A percentile compares a stretch with the other conserved stretches of the same genome.
phyloP scores from a whole-genome alignment of 2,329 filamentous ascomycete genomes.

The Aspergillus brunneoviolaceus region DNA sequence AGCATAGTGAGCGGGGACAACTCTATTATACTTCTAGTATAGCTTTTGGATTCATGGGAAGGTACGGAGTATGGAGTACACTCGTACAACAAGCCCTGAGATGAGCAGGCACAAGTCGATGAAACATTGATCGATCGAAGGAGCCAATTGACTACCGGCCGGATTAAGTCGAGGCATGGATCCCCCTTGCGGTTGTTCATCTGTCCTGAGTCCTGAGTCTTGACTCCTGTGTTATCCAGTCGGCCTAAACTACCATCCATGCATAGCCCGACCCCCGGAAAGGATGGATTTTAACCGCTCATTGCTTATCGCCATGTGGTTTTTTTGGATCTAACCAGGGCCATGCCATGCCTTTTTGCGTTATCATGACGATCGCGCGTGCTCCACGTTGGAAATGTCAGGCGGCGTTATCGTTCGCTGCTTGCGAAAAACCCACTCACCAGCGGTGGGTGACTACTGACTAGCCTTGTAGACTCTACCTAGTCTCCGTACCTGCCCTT shows the following conservation, averaged over 20 bases:
- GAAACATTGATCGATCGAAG: neutral
- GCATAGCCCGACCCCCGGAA: neutral
- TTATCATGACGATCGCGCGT: slow-evolving; percentile 20
- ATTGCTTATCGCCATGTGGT: slow-evolving; percentile 27
- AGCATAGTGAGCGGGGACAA: slow-evolving; percentile 1
- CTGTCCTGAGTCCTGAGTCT: no score
- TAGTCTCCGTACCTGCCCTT: no score
- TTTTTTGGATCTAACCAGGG: slow-evolving; percentile 16
- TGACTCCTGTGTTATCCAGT: neutral
- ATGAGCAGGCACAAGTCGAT: neutral
- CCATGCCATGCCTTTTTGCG: slow-evolving; percentile 10
- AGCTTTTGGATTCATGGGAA: neutral
- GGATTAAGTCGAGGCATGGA: neutral
- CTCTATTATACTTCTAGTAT: neutral
- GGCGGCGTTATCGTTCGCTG: slow-evolving; percentile 9
- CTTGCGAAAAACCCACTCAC: neutral
- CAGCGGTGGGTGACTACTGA: neutral
- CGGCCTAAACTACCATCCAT: neutral
- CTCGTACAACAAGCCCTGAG: no score
- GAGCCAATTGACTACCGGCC: neutral
- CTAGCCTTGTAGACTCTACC: no score
- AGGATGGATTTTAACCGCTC: slow-evolving; percentile 10
- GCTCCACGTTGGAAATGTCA: slow-evolving; percentile 16
- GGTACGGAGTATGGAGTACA: no score
- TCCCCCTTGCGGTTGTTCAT: neutral